These are phyloP conservation scores for Escallonia rubra DNA, from an alignment of 129 eudicot genomes.

Conservation along the genomic window DNA sequence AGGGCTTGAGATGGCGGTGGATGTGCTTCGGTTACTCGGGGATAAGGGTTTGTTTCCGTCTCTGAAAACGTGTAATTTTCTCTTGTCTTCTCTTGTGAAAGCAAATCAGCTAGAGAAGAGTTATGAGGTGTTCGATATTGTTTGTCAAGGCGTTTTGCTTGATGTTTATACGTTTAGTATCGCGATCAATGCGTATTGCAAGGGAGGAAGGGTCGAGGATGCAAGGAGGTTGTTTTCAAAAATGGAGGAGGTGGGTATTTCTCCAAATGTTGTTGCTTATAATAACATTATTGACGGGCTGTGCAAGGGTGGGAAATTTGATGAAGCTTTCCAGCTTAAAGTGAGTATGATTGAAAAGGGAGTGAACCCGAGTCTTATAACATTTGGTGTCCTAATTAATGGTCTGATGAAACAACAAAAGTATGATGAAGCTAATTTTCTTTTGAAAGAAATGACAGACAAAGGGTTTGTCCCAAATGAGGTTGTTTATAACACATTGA, in stretches of 20 bases:
- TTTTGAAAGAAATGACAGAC: conserved; percentile 56
- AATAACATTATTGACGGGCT: conserved; percentile 67
- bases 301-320: conserved; percentile 40
- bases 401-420: conserved; percentile 49
- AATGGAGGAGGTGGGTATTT: conserved; percentile 57
- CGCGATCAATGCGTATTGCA: conserved; percentile 51
- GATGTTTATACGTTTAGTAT: conserved; percentile 64
- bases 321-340: conserved; percentile 51
- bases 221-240: conserved; percentile 37
- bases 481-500: conserved; percentile 62
- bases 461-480: conserved; percentile 62
- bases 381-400: conserved; percentile 57
- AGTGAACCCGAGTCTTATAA: conserved; percentile 49
- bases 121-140: conserved; percentile 42
- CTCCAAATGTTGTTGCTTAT: conserved; percentile 66
- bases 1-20: conserved; percentile 44
- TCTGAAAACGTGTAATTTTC: conserved; percentile 43
- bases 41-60: conserved; percentile 58
- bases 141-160: conserved; percentile 30
- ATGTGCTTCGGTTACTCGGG: conserved; percentile 39
- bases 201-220: conserved; percentile 52
- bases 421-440: conserved; percentile 40
- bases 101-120: conserved; percentile 30
- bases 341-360: conserved; percentile 56
- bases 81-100: conserved; percentile 61